Base-by-base conservation (phyloP, 139 green algal species). In the Closterium sp. region DNA sequence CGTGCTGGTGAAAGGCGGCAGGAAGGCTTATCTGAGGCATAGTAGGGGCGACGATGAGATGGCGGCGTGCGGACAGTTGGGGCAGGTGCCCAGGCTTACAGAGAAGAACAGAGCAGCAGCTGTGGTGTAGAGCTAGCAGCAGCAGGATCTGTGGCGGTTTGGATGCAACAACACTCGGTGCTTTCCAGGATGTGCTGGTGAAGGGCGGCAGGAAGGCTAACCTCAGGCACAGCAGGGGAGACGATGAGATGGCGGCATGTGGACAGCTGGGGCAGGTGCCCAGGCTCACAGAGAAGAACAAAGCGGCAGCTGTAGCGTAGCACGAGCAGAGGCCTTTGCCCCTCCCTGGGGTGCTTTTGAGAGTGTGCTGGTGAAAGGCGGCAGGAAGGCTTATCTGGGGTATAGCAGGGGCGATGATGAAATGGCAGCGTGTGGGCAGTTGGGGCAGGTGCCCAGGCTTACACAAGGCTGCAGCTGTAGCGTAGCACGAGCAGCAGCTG, bases 181-280 rank as follows among this genome's bases (percentile, higher is more conserved):
- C n/a, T n/a, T n/a, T n/a, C n/a, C n/a, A n/a, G n/a, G n/a, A n/a
- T n/a, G n/a, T n/a, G n/a, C n/a, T n/a, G n/a, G n/a, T n/a, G n/a
- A n/a, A n/a, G n/a, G n/a, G n/a, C n/a, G n/a, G n/a, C 36, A 55
- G 36, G 6, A 55, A 55, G 36, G 36, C 36, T 4, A 12, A 55
- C 6, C 36, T 93, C 2, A 31, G 85, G 16, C 86, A 88, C 31
- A 93, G 91, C 64, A 12, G 91, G 30, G 91, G 91, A 32, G 91
- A 94, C n/a, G 91, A 94, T 31, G 69, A 94, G 36, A 94, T 89
- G 69, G 91, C 91, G 10, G 91, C 91, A 4, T 94, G 91, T 33
- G 91, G 91, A 30, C 88, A 92, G 91, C 87, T 94, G 36, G 91
- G 91, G 3, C 43, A 89, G 33, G 55, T 76, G 55, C 55, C 55